Evolutionary conservation across 805 yeast genomes (phyloP).

Genomic region (Candida insectalens): DNA sequence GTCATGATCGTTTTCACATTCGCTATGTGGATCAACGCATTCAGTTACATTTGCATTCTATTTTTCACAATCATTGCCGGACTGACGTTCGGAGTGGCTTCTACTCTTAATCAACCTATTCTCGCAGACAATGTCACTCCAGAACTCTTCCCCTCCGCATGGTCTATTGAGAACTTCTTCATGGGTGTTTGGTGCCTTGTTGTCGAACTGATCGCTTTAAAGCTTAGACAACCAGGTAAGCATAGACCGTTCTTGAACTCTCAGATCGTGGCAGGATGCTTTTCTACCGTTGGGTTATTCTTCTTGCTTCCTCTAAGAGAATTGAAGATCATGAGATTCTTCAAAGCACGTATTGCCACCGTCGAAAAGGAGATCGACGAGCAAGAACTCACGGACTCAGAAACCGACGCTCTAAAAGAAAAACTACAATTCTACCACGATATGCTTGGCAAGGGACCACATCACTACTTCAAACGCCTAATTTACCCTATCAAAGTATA

Average conservation of each 20-base stretch:
- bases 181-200: constrained; percentile 20
- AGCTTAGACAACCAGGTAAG: constrained; percentile 11
- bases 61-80: constrained; percentile 35
- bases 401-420: constrained; percentile 2
- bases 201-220: constrained; percentile 22
- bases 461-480: constrained; percentile 14
- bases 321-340: constrained; percentile 32
- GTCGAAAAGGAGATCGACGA: constrained; percentile 5
- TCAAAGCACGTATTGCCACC: constrained; percentile 13
- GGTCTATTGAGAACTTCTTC: constrained; percentile 19
- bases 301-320: constrained; percentile 39
- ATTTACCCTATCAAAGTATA: constrained; percentile 16
- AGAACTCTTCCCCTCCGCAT: constrained; percentile 22
- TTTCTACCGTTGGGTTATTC: constrained; percentile 32
- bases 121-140: constrained; percentile 21
- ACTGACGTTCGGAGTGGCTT: constrained; percentile 34
- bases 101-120: constrained; percentile 20
- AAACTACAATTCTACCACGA: constrained; percentile 10
- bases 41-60: constrained; percentile 24
- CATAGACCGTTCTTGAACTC: constrained; percentile 42
- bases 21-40: constrained; percentile 34
- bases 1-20: constrained; percentile 29
- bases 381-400: not conserved
- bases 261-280: constrained; percentile 53
- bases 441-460: constrained; percentile 9